Conservation (phyloP, 2,329 filamentous ascomycete genomes). For the Aspergillus sp. region DNA sequence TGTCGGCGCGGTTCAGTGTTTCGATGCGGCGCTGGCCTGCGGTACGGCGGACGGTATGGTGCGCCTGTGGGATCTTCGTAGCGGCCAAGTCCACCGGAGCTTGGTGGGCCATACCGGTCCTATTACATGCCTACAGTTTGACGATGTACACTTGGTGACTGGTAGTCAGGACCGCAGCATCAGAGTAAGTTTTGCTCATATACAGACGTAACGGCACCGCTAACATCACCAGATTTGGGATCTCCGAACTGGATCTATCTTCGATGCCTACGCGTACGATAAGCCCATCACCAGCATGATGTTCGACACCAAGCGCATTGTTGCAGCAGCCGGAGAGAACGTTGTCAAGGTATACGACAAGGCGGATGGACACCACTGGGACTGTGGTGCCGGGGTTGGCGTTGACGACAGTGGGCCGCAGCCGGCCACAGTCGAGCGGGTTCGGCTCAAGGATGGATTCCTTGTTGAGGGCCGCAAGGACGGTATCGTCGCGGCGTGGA, state of each 20-base stretch:
- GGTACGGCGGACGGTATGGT: conserved; percentile 98
- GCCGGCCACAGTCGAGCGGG: conserved; percentile 74
- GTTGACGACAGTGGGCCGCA: conserved; percentile 65
- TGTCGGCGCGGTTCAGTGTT: conserved; percentile 91
- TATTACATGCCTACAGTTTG: conserved; percentile 92
- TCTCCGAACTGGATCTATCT: conserved; percentile 90
- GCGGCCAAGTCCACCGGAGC: conserved; percentile 94
- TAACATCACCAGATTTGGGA: conserved; percentile 81
- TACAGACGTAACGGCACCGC: not conserved
- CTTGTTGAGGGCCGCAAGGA: conserved; percentile 86
- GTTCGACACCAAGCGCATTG: conserved; percentile 89
- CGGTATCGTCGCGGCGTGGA: conserved; percentile 89
- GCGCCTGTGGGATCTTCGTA: conserved; percentile 91
- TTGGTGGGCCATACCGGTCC: conserved; percentile 93
- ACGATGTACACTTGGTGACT: conserved; percentile 92
- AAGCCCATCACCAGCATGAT: conserved; percentile 92
- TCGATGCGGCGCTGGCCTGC: conserved; percentile 91
- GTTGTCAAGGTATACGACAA: conserved; percentile 99
- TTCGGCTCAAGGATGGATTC: conserved; percentile 91
- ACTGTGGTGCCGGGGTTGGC: conserved; percentile 80
- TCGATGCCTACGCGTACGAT: conserved; percentile 95
- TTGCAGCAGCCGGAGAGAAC: conserved; percentile 84
- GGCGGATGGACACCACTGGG: conserved; percentile 92
- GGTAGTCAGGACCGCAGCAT: conserved; percentile 91
- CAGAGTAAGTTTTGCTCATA: conserved; percentile 64